Base-by-base conservation (phyloP, 306 rosid species). In the Begonia peltatifolia region DNA sequence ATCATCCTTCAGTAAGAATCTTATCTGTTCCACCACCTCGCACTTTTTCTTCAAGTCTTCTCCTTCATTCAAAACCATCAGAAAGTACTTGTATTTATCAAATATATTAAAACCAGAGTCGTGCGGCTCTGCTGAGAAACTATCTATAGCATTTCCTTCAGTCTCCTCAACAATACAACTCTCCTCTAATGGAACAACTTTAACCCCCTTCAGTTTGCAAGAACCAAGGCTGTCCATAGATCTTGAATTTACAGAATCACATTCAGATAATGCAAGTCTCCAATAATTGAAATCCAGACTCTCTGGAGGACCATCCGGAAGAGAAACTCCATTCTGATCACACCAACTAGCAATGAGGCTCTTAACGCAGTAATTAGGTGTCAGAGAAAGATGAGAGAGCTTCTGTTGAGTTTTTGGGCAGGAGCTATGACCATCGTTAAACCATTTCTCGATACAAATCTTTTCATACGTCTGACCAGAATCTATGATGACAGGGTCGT, bases 401-500 rank as follows among this genome's bases (percentile, higher is more conserved):
- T 69, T 75, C 63, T 86, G 99, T 65, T 79, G 78, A 70, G 93
- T 86, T 80, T 92, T 92, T 60, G 99, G 96, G 75, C 99, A 92
- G 55, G 76, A 80, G 69, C 57, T 74, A 58, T 92, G 94, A 63
- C 96, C 99, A 70, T 92, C 94, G 63, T 67, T 44, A 35, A 92
- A 81, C 99, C 99, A 92, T 69, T 92, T 92, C 74, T 83, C 99
- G 51, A 92, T 79, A 69, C 99, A 92, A 68, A 69, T 75, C 71
- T 86, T 79, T 74, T 92, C 99, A 66, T 81, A 92, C 41, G 99
- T 92, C 71, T 86, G 99, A 57, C 99, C 99, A 3, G 99, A 86
- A 64, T 84, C 84, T 66, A 92, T 86, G 62, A 92, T 83, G 54
- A 92, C 99, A 3, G 99, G 99, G 54, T 92, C 99, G 52, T 79